Percentiles rank a stretch among this genome's conserved stretches.
These are phyloP conservation scores for Euphrasia confusa DNA, from an alignment of 257 asterid genomes.

Conservation along the genomic window DNA sequence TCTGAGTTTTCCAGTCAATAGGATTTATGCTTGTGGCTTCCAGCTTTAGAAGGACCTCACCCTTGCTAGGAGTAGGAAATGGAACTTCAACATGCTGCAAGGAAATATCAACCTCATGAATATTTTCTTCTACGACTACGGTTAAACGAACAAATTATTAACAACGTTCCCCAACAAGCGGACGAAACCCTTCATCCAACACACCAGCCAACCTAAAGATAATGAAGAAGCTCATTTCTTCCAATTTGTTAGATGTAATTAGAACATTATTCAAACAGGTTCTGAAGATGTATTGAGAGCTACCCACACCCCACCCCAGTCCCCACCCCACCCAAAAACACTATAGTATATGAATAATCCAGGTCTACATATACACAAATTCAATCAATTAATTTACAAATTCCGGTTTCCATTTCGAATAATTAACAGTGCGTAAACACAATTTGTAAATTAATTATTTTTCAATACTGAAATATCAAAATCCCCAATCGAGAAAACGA, in stretches of 20 bases:
- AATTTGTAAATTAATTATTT: not conserved
- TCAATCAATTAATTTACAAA: slow-evolving; percentile 12
- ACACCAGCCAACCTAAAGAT: not conserved
- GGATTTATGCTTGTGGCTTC: slow-evolving; percentile 83
- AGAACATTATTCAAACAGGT: not conserved
- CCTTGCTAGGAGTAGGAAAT: slow-evolving; percentile 65
- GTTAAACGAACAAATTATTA: too few relatives aligned
- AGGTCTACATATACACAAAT: not conserved
- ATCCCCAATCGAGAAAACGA: slow-evolving; percentile 12
- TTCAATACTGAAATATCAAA: not conserved
- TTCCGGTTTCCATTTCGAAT: not conserved
- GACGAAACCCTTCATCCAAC: not conserved
- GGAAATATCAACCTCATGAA: not conserved
- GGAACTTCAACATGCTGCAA: slow-evolving; percentile 85
- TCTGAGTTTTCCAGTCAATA: slow-evolving; percentile 79
- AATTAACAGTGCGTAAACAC: not conserved
- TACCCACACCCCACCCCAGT: not conserved
- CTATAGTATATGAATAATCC: too few relatives aligned
- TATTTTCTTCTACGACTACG: too few relatives aligned
- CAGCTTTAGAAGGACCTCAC: slow-evolving; percentile 70
- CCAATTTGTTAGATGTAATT: not conserved
- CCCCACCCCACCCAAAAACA: not conserved
- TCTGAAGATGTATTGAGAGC: not conserved
- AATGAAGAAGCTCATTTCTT: not conserved
- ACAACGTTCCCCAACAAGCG: too few relatives aligned